Percentiles rank a stretch among this genome's conserved stretches.
These are phyloP conservation scores for Rhamnella rubrinervis DNA, from an alignment of 331 rosid genomes.

Conservation along the genomic window DNA sequence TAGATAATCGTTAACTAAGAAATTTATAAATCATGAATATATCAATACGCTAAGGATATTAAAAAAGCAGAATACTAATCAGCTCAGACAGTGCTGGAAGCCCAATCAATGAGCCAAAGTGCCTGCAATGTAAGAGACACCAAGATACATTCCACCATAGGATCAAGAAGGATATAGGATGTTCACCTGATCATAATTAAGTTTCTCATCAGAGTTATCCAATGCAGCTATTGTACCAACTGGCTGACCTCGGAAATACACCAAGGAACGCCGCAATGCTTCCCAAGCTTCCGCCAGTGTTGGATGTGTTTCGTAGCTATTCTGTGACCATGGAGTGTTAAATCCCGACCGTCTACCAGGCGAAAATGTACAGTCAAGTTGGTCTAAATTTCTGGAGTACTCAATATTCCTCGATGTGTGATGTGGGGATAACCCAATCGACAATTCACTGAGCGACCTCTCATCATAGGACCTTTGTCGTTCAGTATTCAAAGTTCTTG, in stretches of 20 bases:
- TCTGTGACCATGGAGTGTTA: conserved; percentile 55
- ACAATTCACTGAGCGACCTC: conserved; percentile 56
- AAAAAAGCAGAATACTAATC: not conserved
- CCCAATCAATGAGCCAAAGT: not conserved
- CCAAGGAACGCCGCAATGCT: conserved; percentile 70
- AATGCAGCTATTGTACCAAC: conserved; percentile 91
- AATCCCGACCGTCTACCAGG: conserved; percentile 48
- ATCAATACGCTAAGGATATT: not conserved
- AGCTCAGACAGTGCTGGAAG: not conserved
- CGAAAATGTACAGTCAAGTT: conserved; percentile 37
- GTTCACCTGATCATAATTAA: conserved; percentile 79
- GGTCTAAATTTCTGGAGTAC: conserved; percentile 40
- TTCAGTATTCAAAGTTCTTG: conserved; percentile 60
- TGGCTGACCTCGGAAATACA: conserved; percentile 66
- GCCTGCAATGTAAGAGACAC: conserved; percentile 1
- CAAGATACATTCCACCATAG: not conserved
- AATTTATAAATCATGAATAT: not conserved
- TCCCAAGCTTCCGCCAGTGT: conserved; percentile 69
- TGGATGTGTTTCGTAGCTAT: conserved; percentile 50
- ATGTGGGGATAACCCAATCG: conserved; percentile 50
- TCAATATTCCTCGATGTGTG: conserved; percentile 36
- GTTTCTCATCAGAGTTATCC: conserved; percentile 67
- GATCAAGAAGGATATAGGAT: not conserved
- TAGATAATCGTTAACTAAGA: not conserved
- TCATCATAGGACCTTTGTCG: conserved; percentile 77